These are phyloP conservation scores for Penicillium sp. DNA, from an alignment of 2,329 filamentous ascomycete genomes.

Conservation along the genomic window DNA sequence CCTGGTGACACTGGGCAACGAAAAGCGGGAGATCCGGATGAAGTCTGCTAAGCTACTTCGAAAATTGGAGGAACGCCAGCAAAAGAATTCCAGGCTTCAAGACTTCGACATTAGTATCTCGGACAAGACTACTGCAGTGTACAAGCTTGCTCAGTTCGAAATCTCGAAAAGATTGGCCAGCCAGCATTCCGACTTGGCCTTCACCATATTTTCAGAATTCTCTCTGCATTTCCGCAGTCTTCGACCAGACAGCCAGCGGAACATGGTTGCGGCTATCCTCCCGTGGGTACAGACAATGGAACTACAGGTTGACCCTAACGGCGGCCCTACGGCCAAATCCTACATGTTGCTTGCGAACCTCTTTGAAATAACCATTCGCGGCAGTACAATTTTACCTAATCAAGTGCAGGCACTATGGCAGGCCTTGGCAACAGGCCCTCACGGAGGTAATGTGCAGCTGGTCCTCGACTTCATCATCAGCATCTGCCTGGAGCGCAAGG, in stretches of 20 bases:
- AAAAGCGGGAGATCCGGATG: conserved; percentile 82
- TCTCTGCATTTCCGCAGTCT: conserved; percentile 89
- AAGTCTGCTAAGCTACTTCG: conserved; percentile 81
- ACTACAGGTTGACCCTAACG: conserved; percentile 85
- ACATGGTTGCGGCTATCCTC: conserved; percentile 88
- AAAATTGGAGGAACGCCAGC: conserved; percentile 76
- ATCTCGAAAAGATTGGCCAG: conserved; percentile 87
- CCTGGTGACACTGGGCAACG: conserved; percentile 88
- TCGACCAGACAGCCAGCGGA: conserved; percentile 78
- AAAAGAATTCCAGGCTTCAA: conserved; percentile 84
- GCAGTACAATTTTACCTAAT: conserved; percentile 82
- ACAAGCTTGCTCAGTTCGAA: conserved; percentile 95
- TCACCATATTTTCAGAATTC: conserved; percentile 94
- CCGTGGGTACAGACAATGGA: conserved; percentile 97
- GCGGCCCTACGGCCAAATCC: conserved; percentile 83
- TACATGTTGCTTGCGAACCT: conserved; percentile 95
- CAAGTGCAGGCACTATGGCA: conserved; percentile 98
- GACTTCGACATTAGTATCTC: conserved; percentile 98
- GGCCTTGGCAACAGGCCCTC: conserved; percentile 86
- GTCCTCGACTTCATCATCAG: conserved; percentile 96
- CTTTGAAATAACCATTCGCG: conserved; percentile 93
- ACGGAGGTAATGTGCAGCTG: conserved; percentile 89
- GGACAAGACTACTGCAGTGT: conserved; percentile 96
- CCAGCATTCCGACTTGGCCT: conserved; percentile 84
- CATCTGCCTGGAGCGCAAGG: conserved; percentile 85